Percentiles rank a stretch among this genome's conserved stretches.
Conservation (phyloP, 345 rosid genomes). For the Populus pruinosa region DNA sequence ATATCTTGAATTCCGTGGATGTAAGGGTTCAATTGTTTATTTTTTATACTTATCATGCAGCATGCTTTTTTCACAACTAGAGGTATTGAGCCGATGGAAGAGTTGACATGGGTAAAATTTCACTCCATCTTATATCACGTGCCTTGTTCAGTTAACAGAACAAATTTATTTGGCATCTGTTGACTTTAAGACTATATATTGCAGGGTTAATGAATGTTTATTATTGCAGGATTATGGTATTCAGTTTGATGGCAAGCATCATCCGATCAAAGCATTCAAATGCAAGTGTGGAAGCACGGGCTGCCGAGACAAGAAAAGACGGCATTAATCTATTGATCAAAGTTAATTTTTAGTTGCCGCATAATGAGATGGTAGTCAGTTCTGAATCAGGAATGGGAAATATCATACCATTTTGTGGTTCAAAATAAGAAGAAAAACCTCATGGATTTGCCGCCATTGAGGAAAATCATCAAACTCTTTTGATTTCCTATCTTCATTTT, state of each 20-base stretch:
- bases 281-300: slow-evolving; percentile 24
- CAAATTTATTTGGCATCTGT: not conserved
- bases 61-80: slow-evolving; percentile 20
- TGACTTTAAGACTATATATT: not conserved
- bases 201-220: not conserved
- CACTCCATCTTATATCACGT: not conserved
- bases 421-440: not conserved
- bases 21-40: not conserved
- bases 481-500: not conserved
- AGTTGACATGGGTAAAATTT: slow-evolving; percentile 21
- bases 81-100: slow-evolving; percentile 19
- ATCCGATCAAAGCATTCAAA: slow-evolving; percentile 26
- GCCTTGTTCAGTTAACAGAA: not conserved
- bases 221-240: slow-evolving; percentile 26
- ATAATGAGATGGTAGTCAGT: no score
- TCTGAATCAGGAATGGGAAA: not conserved
- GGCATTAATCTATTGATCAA: not conserved
- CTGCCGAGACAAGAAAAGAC: slow-evolving; percentile 17
- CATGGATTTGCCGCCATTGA: not conserved
- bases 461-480: not conserved
- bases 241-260: slow-evolving; percentile 20
- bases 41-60: not conserved
- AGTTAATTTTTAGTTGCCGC: not conserved
- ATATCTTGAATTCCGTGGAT: no score
- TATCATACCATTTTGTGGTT: not conserved